phyloP scores from a whole-genome alignment of 2,329 filamentous ascomycete genomes.

The Simplicillium aogashimaense region DNA sequence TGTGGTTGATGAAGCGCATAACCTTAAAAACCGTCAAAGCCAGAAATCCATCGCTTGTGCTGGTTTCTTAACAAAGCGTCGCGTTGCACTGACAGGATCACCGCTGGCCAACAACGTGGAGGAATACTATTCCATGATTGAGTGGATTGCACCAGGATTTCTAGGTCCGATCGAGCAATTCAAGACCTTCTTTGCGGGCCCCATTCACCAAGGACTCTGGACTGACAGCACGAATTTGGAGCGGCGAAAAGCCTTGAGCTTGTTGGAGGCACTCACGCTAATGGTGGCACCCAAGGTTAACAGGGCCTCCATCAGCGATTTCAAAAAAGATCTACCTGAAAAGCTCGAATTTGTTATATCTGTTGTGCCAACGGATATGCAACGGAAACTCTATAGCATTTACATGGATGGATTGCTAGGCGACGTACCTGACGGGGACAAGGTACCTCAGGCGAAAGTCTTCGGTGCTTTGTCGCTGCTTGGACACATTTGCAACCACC shows the following conservation, averaged over 20 bases:
- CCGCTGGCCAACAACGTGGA: slow-evolving; percentile 75
- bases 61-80: slow-evolving; percentile 54
- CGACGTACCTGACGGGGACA: slow-evolving; percentile 1
- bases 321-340: slow-evolving; percentile 54
- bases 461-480: slow-evolving; percentile 30
- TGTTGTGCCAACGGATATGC: slow-evolving; percentile 57
- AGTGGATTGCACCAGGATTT: slow-evolving; percentile 76
- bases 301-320: slow-evolving; percentile 56
- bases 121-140: slow-evolving; percentile 81
- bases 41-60: slow-evolving; percentile 42
- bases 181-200: slow-evolving; percentile 54
- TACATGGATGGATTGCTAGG: slow-evolving; percentile 23
- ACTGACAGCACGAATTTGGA: slow-evolving; percentile 48
- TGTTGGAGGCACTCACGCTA: slow-evolving; percentile 59
- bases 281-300: slow-evolving; percentile 71
- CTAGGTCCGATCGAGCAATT: slow-evolving; percentile 63
- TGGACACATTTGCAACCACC: slow-evolving; percentile 42
- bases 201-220: slow-evolving; percentile 65
- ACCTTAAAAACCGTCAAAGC: slow-evolving; percentile 56
- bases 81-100: slow-evolving; percentile 80
- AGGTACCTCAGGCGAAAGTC: slow-evolving; percentile 10
- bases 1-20: slow-evolving; percentile 78
- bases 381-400: slow-evolving; percentile 50
- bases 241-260: slow-evolving; percentile 51
- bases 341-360: slow-evolving; percentile 79